Base-by-base conservation (phyloP, 2,329 filamentous ascomycete genomes). In the Microsporum audouinii region DNA sequence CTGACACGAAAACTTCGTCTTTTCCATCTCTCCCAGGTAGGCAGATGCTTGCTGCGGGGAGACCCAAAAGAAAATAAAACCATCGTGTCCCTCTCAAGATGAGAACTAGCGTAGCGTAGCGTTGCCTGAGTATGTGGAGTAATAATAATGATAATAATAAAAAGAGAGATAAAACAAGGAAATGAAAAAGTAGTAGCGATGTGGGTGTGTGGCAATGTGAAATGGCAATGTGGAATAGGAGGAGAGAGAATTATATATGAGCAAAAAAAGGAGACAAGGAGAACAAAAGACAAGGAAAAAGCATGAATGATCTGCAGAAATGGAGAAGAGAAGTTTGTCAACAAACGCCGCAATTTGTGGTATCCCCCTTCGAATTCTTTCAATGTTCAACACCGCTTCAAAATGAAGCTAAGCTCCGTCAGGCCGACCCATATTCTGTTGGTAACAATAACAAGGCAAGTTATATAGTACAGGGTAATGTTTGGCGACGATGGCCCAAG, bases 391-490 rank as follows among this genome's bases (percentile, higher is more conserved):
- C 51, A 55, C 51, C 31, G 51, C 51, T 55, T 55, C 51, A 14
- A 55, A 55, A 36, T 55, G 51, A 51, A 51, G 45, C 27, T 51
- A 17, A n/a, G 51, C 51, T 55, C 55, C 36, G 17, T 36, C 55
- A 41, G 34, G 55, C 55, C 55, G 55, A 57, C 55, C 55, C 55
- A 43, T 43, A 43, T 29, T 57, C 27, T 55, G 51, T 55, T 57
- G 39, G 34, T 43, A 57, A 29, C 39, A 43, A 43, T 57, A 39
- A 57, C 39, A 57, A 57, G 55, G 23, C 17, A 39, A 57, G 55
- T 57, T 57, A 57, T 57, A 57, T 57, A 57, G 55, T 57, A 34
- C 38, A 57, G 33, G 41, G 55, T 57, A 29, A 57, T 43, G 36
- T 12, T 57, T 41, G 17, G 33, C 33, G 51, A 34, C 51, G 31